A percentile compares a stretch with the other conserved stretches of the same genome.
Evolutionary conservation across 306 rosid genomes (phyloP).

Genomic region (Carpinus viminea): DNA sequence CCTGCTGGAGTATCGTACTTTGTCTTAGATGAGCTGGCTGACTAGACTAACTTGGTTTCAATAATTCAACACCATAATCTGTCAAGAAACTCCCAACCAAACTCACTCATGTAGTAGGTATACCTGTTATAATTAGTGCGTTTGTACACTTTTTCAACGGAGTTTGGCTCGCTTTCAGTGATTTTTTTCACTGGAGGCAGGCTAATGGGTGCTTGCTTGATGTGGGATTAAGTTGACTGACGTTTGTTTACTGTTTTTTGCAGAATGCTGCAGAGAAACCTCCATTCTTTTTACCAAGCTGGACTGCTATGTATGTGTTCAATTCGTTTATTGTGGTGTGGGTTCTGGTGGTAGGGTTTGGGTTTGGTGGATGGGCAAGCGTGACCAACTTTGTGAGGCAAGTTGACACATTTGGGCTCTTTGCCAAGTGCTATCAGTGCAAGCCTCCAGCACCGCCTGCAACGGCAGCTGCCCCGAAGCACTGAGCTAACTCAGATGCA

Average conservation of each 20-base stretch:
- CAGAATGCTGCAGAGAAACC: constrained; percentile 97
- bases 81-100: background rate
- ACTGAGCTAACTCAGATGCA: constrained; percentile 26
- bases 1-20: constrained; percentile 41
- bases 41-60: constrained; percentile 29
- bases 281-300: constrained; percentile 78
- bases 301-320: constrained; percentile 77
- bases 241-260: background rate
- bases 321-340: constrained; percentile 75
- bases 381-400: constrained; percentile 77
- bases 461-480: constrained; percentile 45
- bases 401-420: constrained; percentile 84
- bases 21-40: constrained; percentile 42
- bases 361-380: constrained; percentile 99
- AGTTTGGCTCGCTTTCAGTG: too few species aligned
- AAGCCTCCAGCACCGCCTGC: constrained; percentile 46
- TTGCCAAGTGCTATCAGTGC: constrained; percentile 98
- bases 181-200: too few species aligned
- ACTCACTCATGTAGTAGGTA: too few species aligned
- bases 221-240: background rate
- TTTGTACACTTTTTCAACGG: background rate
- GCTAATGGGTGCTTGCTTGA: too few species aligned
- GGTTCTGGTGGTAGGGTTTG: constrained; percentile 85
- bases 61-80: constrained; percentile 19
- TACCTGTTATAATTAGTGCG: background rate